Conservation (phyloP, 106 monocot genomes). For the Xerophyta viscosa region DNA sequence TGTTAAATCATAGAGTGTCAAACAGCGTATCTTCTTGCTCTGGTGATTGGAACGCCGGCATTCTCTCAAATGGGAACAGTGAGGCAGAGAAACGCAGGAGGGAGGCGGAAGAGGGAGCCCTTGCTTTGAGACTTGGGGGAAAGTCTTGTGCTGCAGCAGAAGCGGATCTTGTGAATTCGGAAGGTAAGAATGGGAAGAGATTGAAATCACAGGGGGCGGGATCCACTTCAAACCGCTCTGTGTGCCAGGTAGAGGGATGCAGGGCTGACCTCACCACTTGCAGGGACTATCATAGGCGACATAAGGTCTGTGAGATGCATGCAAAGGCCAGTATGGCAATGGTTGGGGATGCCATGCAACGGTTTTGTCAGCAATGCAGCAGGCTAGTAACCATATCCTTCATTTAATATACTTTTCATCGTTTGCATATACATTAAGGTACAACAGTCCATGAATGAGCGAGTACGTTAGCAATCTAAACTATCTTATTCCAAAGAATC, state of each 20-base stretch:
- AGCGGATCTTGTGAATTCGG: slow-evolving; percentile 16
- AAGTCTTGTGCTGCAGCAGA: slow-evolving; percentile 19
- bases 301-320: slow-evolving; percentile 85
- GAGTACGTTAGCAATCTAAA: no score
- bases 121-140: slow-evolving; percentile 44
- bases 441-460: no score
- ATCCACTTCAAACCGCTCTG: slow-evolving; percentile 19
- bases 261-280: slow-evolving; percentile 40
- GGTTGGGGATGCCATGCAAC: slow-evolving; percentile 51
- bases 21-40: slow-evolving; percentile 30
- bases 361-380: slow-evolving; percentile 91
- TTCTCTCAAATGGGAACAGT: slow-evolving; percentile 13
- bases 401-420: neutral
- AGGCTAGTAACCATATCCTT: slow-evolving; percentile 55
- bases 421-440: neutral
- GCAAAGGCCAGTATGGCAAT: slow-evolving; percentile 52
- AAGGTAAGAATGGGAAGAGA: slow-evolving; percentile 35
- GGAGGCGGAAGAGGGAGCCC: slow-evolving; percentile 20
- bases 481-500: no score
- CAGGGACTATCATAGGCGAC: slow-evolving; percentile 77
- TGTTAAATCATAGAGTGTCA: slow-evolving; percentile 5
- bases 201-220: slow-evolving; percentile 24
- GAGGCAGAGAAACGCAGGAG: slow-evolving; percentile 58
- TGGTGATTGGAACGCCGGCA: slow-evolving; percentile 17
- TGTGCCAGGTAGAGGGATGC: slow-evolving; percentile 79